Evolutionary conservation across 164 flowering plant genomes (phyloP).

Genomic region (Piper betle): DNA sequence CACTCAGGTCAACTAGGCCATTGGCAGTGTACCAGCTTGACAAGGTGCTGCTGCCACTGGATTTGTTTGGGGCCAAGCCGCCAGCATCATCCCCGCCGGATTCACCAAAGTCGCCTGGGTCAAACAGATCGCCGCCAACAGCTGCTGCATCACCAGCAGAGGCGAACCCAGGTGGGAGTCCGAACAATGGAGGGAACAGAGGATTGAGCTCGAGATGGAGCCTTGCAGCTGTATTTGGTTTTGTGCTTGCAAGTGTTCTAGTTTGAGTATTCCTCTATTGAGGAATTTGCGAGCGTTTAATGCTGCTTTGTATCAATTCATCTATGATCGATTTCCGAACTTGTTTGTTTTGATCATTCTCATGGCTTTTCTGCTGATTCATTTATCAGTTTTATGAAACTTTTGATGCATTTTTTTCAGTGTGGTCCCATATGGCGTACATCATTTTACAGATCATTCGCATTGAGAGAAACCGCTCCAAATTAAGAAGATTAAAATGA

Average conservation of each 20-base stretch:
- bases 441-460: too few species aligned
- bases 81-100: constrained; percentile 9
- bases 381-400: too few species aligned
- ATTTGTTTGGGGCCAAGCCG: constrained; percentile 32
- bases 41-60: constrained; percentile 54
- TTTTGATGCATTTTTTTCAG: too few species aligned
- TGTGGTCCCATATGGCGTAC: too few species aligned
- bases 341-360: too few species aligned
- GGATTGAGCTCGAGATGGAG: constrained; percentile 25
- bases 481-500: too few species aligned
- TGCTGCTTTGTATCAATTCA: too few species aligned
- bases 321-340: too few species aligned
- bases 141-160: neutral
- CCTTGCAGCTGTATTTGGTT: constrained; percentile 1
- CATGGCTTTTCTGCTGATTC: too few species aligned
- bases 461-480: too few species aligned
- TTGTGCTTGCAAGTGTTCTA: neutral
- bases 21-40: constrained; percentile 71
- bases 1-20: constrained; percentile 29
- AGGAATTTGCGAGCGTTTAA: too few species aligned
- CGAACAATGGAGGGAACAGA: constrained; percentile 11
- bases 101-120: constrained; percentile 3
- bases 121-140: neutral
- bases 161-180: neutral
- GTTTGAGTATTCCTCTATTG: constrained; percentile 8